Evolutionary conservation across 805 yeast species (phyloP).

Genomic region (Candida boleticola): DNA sequence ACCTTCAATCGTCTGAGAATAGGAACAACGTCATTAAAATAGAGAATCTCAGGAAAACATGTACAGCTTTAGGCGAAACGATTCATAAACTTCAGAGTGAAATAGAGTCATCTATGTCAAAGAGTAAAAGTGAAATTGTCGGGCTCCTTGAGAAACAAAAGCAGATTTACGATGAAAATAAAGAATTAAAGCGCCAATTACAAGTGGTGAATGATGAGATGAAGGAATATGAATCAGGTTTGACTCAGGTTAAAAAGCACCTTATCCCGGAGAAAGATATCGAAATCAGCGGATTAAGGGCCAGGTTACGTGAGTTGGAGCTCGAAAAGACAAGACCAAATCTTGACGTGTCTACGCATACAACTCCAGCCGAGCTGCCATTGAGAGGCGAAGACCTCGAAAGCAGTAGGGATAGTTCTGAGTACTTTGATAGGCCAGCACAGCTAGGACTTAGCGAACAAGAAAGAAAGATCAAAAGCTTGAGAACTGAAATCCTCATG

Average conservation of each 20-base stretch:
- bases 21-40: constrained; percentile 9
- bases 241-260: constrained; percentile 11
- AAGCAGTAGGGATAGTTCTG: neutral
- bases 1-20: constrained; percentile 8
- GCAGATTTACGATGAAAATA: constrained; percentile 9
- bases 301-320: constrained; percentile 12
- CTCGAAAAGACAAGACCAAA: constrained; percentile 1
- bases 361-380: neutral
- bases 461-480: constrained; percentile 6
- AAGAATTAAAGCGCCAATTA: constrained; percentile 5
- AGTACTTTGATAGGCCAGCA: neutral
- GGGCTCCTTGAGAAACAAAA: constrained; percentile 11
- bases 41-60: constrained; percentile 7
- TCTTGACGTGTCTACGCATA: neutral
- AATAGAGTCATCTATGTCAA: constrained; percentile 6
- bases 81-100: constrained; percentile 12
- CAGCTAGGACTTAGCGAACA: constrained; percentile 6
- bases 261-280: constrained; percentile 21
- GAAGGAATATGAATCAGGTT: constrained; percentile 6
- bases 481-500: constrained; percentile 16
- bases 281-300: constrained; percentile 18
- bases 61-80: constrained; percentile 5
- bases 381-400: neutral
- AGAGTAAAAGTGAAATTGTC: constrained; percentile 10
- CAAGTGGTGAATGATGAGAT: constrained; percentile 10